phyloP scores from a whole-genome alignment of 768 basidiomycete genomes.

The Hypholoma fasciculare region DNA sequence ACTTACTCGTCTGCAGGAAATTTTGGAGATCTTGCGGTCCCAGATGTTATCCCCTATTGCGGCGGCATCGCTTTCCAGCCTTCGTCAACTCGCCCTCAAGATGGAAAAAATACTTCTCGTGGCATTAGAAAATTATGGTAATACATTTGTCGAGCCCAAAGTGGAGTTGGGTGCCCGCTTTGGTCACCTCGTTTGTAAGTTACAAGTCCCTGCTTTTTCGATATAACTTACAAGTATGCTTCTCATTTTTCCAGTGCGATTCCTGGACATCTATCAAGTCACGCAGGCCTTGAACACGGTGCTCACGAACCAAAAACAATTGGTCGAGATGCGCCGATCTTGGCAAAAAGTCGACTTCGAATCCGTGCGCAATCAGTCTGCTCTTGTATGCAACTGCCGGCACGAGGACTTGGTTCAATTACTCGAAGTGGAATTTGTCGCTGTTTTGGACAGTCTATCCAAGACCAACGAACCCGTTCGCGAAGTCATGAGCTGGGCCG shows the following conservation, averaged over 20 bases:
- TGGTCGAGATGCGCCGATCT: slow-evolving; percentile 82
- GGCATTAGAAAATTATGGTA: slow-evolving; percentile 80
- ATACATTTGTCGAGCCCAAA: slow-evolving; percentile 89
- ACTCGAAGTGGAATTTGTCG: slow-evolving; percentile 81
- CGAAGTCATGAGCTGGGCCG: slow-evolving; percentile 90
- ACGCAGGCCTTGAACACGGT: slow-evolving; percentile 89
- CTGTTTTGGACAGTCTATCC: slow-evolving; percentile 67
- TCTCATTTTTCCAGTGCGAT: slow-evolving; percentile 60
- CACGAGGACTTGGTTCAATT: slow-evolving; percentile 87
- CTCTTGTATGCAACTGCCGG: slow-evolving; percentile 89
- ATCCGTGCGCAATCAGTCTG: slow-evolving; percentile 90
- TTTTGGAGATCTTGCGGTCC: slow-evolving; percentile 79
- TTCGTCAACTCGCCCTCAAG: slow-evolving; percentile 83
- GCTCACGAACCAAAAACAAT: slow-evolving; percentile 82
- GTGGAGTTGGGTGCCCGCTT: slow-evolving; percentile 90
- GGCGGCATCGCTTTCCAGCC: slow-evolving; percentile 61
- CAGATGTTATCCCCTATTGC: slow-evolving; percentile 83
- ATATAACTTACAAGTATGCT: slow-evolving; percentile 5
- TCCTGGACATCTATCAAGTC: slow-evolving; percentile 90
- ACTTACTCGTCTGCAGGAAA: slow-evolving; percentile 56
- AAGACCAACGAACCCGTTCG: slow-evolving; percentile 80
- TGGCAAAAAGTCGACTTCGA: slow-evolving; percentile 91
- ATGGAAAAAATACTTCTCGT: slow-evolving; percentile 89
- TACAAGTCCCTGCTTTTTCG: neutral
- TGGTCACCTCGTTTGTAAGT: slow-evolving; percentile 86